phyloP scores from a whole-genome alignment of 1,284 basidiomycete genomes.

The Trametes sp. region DNA sequence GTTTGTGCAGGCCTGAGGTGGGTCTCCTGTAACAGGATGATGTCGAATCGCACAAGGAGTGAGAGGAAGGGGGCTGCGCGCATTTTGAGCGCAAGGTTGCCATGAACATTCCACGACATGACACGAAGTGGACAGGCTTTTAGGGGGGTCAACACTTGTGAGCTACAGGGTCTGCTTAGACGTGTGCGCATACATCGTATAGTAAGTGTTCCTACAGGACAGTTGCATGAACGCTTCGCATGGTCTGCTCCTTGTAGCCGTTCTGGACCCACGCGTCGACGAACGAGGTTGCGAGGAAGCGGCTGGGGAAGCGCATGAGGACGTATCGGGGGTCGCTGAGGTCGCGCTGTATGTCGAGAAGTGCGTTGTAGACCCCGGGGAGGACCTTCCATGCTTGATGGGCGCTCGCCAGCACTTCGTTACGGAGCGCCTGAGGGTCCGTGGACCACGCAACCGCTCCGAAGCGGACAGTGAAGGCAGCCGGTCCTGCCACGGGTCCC shows the following conservation, averaged over 20 bases:
- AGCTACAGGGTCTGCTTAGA: too few species aligned
- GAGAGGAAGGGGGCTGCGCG: neutral
- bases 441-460: neutral
- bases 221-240: neutral
- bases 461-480: neutral
- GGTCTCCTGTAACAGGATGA: neutral
- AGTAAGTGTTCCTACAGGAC: too few species aligned
- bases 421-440: neutral
- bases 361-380: neutral
- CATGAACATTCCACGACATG: neutral
- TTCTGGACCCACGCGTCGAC: constrained; percentile 1
- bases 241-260: neutral
- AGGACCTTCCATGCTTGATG: neutral
- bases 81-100: neutral
- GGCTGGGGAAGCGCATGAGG: neutral
- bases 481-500: neutral
- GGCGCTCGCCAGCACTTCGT: neutral
- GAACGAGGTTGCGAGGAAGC: neutral
- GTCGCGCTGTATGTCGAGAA: neutral
- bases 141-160: too few species aligned
- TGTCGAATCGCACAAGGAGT: neutral
- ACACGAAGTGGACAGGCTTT: neutral
- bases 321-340: neutral
- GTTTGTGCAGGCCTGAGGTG: neutral
- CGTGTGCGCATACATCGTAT: neutral